phyloP scores from a whole-genome alignment of 768 basidiomycete genomes.

The Lentinula raphanica region DNA sequence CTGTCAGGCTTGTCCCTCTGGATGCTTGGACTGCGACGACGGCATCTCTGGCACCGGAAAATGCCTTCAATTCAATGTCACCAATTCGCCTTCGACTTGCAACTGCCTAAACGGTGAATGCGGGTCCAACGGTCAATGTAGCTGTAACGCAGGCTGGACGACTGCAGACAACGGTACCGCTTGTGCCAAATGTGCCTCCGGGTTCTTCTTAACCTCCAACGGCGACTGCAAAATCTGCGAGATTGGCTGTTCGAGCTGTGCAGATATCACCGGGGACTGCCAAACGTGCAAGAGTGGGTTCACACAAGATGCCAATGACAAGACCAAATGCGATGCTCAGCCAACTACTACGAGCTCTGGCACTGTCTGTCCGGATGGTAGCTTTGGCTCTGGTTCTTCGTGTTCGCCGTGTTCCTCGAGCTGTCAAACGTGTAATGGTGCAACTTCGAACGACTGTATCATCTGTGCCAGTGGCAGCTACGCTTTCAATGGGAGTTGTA shows the following conservation, averaged over 20 bases:
- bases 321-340: conserved; percentile 57
- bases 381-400: conserved; percentile 47
- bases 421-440: conserved; percentile 67
- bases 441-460: conserved; percentile 66
- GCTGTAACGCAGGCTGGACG: conserved; percentile 75
- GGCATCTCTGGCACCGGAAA: conserved; percentile 74
- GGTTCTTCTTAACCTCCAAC: conserved; percentile 66
- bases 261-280: conserved; percentile 64
- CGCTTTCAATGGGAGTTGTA: conserved; percentile 65
- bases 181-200: conserved; percentile 68
- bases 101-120: conserved; percentile 83
- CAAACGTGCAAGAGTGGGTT: conserved; percentile 67
- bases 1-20: conserved; percentile 65
- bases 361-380: conserved; percentile 57
- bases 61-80: conserved; percentile 50
- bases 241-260: conserved; percentile 67
- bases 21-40: conserved; percentile 70
- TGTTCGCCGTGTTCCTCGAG: conserved; percentile 60
- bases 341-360: conserved; percentile 47
- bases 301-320: conserved; percentile 59
- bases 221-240: conserved; percentile 77
- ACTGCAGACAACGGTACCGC: conserved; percentile 65
- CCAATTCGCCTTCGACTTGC: conserved; percentile 59
- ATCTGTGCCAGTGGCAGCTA: conserved; percentile 60
- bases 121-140: conserved; percentile 59